Base-by-base conservation (phyloP, 805 yeast genomes). In the Kazachstania martiniae region DNA sequence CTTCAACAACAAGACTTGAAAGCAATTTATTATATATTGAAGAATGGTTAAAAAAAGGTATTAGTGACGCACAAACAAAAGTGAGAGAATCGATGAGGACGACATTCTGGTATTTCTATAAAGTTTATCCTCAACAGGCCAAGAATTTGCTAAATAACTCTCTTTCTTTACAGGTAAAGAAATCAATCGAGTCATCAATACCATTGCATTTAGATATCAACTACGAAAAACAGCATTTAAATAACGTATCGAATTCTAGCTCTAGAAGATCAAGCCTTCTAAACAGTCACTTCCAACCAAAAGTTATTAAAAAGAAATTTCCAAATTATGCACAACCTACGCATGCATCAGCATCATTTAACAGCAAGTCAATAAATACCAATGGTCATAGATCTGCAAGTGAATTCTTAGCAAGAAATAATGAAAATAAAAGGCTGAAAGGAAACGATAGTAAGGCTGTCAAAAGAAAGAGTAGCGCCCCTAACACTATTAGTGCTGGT, bases 61-160 rank as follows among this genome's bases (percentile, higher is more conserved):
- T 91, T 1, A 51, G 72, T 1, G 97, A 87, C 52, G 83, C 95
- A 0, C 79, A 80, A 37, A 84, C 87, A 0, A 61, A 70, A 0
- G 95, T 83, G 0, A 67, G 96, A 41, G 93, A 76, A 44, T 61
- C 73, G 0, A 81, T 78, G 62, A 69, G 94, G 50, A 61, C 64
- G 3, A 65, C 85, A 0, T 89, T 68, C 46, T 87, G 95, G 95
- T 61, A 70, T 10, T 68, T 73, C 34, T 67, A 66, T 42, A 63
- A 61, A 14, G 47, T 66, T 5, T 79, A 72, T 57, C 80, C 83
- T 0, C 46, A 55, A 0, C 58, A 62, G 10, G 80, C 76, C 0
- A 70, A 66, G 12, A 41, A 39, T 12, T 37, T 73, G 8, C 41
- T 64, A 10, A 38, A 36, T 8, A 45, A 41, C 16, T 44, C 51